phyloP scores from a whole-genome alignment of 345 rosid species.

The Lepidium sativum region DNA sequence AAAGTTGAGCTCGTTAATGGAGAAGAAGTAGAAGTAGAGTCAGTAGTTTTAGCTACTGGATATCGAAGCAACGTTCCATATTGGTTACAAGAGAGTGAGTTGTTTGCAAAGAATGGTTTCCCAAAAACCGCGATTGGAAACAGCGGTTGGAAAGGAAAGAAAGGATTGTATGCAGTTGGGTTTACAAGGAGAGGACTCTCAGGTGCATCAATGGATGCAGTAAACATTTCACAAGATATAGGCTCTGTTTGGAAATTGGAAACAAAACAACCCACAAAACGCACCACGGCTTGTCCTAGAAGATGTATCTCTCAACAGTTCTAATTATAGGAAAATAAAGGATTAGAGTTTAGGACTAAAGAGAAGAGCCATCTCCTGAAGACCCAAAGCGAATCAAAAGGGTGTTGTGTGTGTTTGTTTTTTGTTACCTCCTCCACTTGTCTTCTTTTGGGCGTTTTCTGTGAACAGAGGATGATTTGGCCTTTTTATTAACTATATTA shows the following conservation, averaged over 20 bases:
- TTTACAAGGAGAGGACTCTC: conserved; percentile 85
- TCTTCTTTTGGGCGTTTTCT: conserved; percentile 42
- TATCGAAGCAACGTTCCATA: conserved; percentile 63
- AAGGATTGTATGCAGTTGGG: conserved; percentile 85
- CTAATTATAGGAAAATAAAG: conserved; percentile 10
- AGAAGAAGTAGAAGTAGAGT: conserved; percentile 40
- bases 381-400: conserved; percentile 30
- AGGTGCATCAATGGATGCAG: conserved; percentile 77
- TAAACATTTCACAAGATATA: conserved; percentile 65
- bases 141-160: conserved; percentile 73
- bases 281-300: conserved; percentile 41
- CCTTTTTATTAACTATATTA: conserved; percentile 14
- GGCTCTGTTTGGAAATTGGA: conserved; percentile 72
- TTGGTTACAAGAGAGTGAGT: conserved; percentile 80
- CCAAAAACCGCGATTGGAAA: conserved; percentile 58
- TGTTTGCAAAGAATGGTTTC: conserved; percentile 67
- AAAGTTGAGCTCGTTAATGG: conserved; percentile 62
- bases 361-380: conserved; percentile 51
- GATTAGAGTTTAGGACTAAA: conserved; percentile 17
- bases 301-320: conserved; percentile 73
- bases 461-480: conserved; percentile 49
- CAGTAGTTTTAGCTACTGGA: conserved; percentile 71
- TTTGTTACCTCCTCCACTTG: conserved; percentile 29
- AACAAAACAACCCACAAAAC: conserved; percentile 54
- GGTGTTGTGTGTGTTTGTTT: conserved; percentile 16